phyloP scores from a whole-genome alignment of 257 asterid species.

The Nicotiana undulata region DNA sequence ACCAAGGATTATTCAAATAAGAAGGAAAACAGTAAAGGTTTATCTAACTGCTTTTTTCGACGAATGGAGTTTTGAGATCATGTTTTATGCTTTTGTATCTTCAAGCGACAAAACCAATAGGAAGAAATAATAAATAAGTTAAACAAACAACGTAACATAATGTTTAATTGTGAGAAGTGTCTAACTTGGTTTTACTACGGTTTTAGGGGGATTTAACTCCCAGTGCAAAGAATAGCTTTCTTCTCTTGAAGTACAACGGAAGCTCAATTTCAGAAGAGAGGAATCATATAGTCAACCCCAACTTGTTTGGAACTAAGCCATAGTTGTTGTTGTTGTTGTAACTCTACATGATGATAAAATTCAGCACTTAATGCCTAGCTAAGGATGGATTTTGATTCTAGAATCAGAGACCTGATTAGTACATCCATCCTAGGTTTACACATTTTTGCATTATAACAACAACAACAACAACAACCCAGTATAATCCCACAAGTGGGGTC shows the following conservation, averaged over 20 bases:
- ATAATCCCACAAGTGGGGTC: too few relatives aligned
- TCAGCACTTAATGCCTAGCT: neutral
- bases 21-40: neutral
- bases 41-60: too few relatives aligned
- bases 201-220: neutral
- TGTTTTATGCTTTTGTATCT: neutral
- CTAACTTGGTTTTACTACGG: neutral
- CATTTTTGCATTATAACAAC: too few relatives aligned
- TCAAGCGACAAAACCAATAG: neutral
- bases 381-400: neutral
- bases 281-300: too few relatives aligned
- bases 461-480: too few relatives aligned
- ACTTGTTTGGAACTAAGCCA: too few relatives aligned
- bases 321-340: too few relatives aligned
- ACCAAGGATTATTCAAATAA: too few relatives aligned
- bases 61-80: neutral
- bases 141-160: too few relatives aligned
- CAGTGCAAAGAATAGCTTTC: neutral
- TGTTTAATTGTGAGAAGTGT: neutral
- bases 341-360: neutral
- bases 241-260: neutral
- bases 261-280: neutral
- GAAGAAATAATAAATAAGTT: neutral
- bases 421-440: neutral
- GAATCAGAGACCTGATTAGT: neutral